Percentiles rank a stretch among this genome's conserved stretches.
These are phyloP conservation scores for Malus asiatica DNA, from an alignment of 306 rosid genomes.

Conservation along the genomic window DNA sequence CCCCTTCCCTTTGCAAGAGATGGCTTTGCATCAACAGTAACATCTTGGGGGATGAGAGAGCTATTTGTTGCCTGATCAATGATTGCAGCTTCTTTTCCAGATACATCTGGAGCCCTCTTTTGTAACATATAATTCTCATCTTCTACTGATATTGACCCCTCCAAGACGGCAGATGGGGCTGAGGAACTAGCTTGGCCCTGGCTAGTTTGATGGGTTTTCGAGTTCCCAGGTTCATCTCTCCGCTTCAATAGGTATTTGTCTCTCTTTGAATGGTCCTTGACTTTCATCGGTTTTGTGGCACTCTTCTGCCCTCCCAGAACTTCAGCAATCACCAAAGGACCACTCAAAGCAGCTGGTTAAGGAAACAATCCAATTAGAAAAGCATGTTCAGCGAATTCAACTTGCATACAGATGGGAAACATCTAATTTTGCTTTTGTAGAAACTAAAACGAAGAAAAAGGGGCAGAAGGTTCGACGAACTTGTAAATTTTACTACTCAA, in stretches of 20 bases:
- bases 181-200: constrained; percentile 34
- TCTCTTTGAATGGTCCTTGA: constrained; percentile 69
- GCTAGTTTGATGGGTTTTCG: constrained; percentile 1
- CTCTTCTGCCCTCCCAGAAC: constrained; percentile 57
- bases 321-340: constrained; percentile 90
- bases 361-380: constrained; percentile 27
- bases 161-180: constrained; percentile 32
- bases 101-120: constrained; percentile 46
- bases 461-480: background rate
- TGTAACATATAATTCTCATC: constrained; percentile 44
- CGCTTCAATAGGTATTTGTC: constrained; percentile 84
- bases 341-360: constrained; percentile 87
- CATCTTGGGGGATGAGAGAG: constrained; percentile 22
- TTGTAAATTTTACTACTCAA: background rate
- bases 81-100: constrained; percentile 26
- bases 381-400: background rate
- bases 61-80: constrained; percentile 27
- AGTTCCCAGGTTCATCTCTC: constrained; percentile 57
- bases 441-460: background rate
- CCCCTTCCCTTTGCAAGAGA: constrained; percentile 35
- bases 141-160: constrained; percentile 38
- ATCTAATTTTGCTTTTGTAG: background rate
- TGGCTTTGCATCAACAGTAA: constrained; percentile 30
- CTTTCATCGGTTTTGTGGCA: constrained; percentile 49
- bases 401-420: background rate